These are phyloP conservation scores for Euphorbia tirucalli DNA, from an alignment of 345 rosid species.

Conservation along the genomic window DNA sequence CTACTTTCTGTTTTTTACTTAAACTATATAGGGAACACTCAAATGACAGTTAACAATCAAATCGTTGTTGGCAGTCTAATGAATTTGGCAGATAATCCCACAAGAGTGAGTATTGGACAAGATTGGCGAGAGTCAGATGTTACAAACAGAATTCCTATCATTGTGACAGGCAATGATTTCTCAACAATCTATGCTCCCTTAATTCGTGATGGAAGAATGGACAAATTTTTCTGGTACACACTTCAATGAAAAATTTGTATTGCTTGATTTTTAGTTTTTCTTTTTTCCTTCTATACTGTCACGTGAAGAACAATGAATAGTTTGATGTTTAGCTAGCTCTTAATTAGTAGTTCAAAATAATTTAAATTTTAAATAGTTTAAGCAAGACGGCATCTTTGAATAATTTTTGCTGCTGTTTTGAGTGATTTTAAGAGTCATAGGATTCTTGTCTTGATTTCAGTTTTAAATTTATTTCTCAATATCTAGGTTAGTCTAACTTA, in stretches of 20 bases:
- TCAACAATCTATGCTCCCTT: slow-evolving; percentile 87
- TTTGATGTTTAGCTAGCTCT: neutral
- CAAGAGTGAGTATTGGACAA: slow-evolving; percentile 95
- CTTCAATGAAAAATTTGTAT: neutral
- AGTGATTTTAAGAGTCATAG: neutral
- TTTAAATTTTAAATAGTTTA: neutral
- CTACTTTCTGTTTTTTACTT: slow-evolving; percentile 4
- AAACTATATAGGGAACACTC: slow-evolving; percentile 63
- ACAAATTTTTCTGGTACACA: slow-evolving; percentile 82
- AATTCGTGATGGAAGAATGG: slow-evolving; percentile 99
- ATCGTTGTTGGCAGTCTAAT: slow-evolving; percentile 87
- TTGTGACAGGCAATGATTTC: slow-evolving; percentile 89
- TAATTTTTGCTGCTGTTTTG: neutral
- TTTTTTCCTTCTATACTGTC: neutral
- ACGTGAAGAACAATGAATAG: neutral
- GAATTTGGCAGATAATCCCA: slow-evolving; percentile 92
- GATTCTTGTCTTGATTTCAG: neutral
- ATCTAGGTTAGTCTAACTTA: neutral
- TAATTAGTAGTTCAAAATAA: neutral
- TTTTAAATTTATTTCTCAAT: neutral
- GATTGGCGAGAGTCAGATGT: slow-evolving; percentile 84
- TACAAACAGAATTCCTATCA: slow-evolving; percentile 80
- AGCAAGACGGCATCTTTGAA: neutral
- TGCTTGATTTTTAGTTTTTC: neutral
- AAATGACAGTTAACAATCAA: slow-evolving; percentile 93